Base-by-base conservation (phyloP, 176 grass and related monocot genomes). In the Carex myosuroides region DNA sequence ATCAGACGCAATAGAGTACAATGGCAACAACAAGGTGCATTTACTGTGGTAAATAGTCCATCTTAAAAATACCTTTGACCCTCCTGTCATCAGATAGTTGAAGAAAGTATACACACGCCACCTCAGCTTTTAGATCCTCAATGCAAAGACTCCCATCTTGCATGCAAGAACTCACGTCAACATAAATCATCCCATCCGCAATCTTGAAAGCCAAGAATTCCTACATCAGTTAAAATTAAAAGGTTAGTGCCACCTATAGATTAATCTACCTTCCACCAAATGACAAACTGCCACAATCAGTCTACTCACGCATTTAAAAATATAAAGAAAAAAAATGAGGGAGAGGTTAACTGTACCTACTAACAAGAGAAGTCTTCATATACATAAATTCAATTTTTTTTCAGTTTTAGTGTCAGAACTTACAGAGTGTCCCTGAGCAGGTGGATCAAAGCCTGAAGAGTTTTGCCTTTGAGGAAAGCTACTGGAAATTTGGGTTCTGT, bases 31-130 rank as follows among this genome's bases (percentile, higher is more conserved):
- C 44, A 76, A 8, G 22, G 3, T 65, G 4, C 20, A 24, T 67
- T 56, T 44, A 7, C 42, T 50, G 44, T 5, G 20, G 33, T 20
- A 59, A 63, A 58, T 42, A 63, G 29, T 26, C 4, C 4, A 50
- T 65, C 22, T 65, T 82, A 18, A 46, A 82, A 60, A 53, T 83
- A 98, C 96, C 96, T 93, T 92, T 95, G 16, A 85, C 83, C 80
- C 80, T 95, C 81, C 90, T 95, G 13, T 89, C 92, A 42, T 93
- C 89, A 73, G 88, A 70, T 69, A 93, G 84, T 79, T 95, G 92
- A 91, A 98, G 89, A 86, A 91, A 89, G 82, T 93, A 98, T 57
- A 93, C 42, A 55, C 90, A 93, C 60, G 92, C 93, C 80, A 95
- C 85, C 87, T 98, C 96, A 73, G 87, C 92, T 92, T 95, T 98